Percentiles rank a stretch among this genome's conserved stretches.
phyloP scores from a whole-genome alignment of 169 alveolate species.

The Cryptosporidium tyzzeri region DNA sequence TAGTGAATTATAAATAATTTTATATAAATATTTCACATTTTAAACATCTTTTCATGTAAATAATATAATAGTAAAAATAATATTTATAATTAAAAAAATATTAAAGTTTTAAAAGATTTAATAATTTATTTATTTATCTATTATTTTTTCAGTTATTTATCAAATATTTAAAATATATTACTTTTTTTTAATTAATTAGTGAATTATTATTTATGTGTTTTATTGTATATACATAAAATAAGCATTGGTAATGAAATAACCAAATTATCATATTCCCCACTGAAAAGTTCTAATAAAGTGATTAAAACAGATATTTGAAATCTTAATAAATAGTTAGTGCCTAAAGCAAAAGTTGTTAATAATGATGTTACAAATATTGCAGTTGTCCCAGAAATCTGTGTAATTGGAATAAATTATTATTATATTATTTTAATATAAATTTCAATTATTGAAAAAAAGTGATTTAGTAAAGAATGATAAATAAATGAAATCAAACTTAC shows the following conservation, averaged over 20 bases:
- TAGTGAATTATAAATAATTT: too few species aligned
- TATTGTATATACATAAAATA: constrained; percentile 5
- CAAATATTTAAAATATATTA: too few species aligned
- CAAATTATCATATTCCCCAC: constrained; percentile 57
- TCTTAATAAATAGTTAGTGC: constrained; percentile 24
- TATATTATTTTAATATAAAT: background rate
- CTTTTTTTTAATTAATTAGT: background rate
- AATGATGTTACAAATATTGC: constrained; percentile 29
- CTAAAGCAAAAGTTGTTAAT: constrained; percentile 30
- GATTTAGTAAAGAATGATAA: background rate
- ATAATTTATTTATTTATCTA: too few species aligned
- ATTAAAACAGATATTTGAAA: background rate
- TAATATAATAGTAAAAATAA: too few species aligned
- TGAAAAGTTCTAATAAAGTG: constrained; percentile 22
- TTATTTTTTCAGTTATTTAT: too few species aligned
- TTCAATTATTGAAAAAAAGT: background rate
- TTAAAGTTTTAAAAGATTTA: too few species aligned
- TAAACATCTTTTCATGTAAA: too few species aligned
- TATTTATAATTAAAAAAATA: too few species aligned
- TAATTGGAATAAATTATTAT: background rate
- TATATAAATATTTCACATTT: too few species aligned
- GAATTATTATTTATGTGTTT: background rate
- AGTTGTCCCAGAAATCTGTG: constrained; percentile 21
- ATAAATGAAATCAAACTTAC: background rate
- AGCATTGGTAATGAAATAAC: constrained; percentile 30